Conservation (phyloP, 2,329 filamentous ascomycete species). For the Epichloe sibirici region DNA sequence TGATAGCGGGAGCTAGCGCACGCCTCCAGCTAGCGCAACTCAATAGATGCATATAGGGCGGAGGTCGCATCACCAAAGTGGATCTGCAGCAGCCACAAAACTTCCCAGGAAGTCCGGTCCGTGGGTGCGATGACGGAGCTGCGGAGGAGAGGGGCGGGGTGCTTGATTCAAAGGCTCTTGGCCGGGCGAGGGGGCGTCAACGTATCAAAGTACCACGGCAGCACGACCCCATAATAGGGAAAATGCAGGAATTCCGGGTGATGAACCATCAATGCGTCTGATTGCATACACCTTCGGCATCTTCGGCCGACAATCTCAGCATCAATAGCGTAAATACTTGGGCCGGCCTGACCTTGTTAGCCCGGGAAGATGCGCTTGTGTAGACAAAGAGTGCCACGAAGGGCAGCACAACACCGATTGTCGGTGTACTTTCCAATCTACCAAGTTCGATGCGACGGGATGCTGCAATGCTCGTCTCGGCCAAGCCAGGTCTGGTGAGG, state of each 20-base stretch:
- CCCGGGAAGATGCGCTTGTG: no score
- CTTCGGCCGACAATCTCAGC: not conserved
- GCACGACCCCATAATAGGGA: not conserved
- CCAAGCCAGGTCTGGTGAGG: no score
- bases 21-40: constrained; percentile 13
- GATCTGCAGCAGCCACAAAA: constrained; percentile 1
- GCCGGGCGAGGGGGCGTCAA: not conserved
- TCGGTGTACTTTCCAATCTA: no score
- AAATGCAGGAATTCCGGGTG: not conserved
- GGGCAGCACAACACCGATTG: no score
- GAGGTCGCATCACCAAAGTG: not conserved
- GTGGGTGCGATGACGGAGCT: constrained; percentile 1
- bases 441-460: no score
- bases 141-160: no score
- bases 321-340: no score
- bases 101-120: not conserved
- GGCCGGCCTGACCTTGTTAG: no score
- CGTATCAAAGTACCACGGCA: not conserved
- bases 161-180: not conserved
- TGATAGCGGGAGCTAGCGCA: constrained; percentile 19
- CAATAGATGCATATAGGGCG: constrained; percentile 17
- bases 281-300: not conserved
- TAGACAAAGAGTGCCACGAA: no score
- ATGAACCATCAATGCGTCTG: not conserved
- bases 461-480: no score